Evolutionary conservation across 2,329 filamentous ascomycete species (phyloP), one percentile per base, ranked within the genome.

Genomic region (Pseudocercospora musae): DNA sequence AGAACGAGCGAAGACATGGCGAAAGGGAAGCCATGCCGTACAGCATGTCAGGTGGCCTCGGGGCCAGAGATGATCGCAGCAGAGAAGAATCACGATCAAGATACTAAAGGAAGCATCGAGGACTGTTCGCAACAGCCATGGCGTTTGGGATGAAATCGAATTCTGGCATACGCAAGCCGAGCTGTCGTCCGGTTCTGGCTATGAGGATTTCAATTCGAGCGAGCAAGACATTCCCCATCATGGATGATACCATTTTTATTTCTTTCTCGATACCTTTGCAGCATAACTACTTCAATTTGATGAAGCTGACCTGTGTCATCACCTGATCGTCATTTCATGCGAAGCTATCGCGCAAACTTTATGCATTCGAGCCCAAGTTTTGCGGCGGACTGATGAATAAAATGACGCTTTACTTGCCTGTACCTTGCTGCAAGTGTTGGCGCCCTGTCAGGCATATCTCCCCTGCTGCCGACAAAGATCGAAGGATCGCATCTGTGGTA

Each of bases 21-120:
- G 64, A 71, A 37, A 70, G 71, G 13, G 61, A 68, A 29, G 71
- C 72, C 33, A 29, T 65, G 40, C 71, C 71, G 57, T 58, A 60
- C 57, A 63, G 59, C 21, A 71, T 71, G 68, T 69, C 68, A 59
- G 70, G 71, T n/a, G 70, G 68, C 27, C 54, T 70, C n/a, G 69
- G 68, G 1, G 62, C 62, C 40, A 54, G 67, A 42, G 67, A 69
- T 56, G 67, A 69, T 25, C 40, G 54, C 4, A 50, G 62, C 11
- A 52, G 62, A 23, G 46, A 59, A 31, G 62, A 63, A 27, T 59
- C 59, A 31, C 55, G 57, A 20, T 58, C 52, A n/a, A 54, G 52
- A 23, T 54, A 54, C 18, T 54, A 54, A 23, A 54, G 87, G 86
- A 52, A 52, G 48, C 48, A 52, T 52, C 21, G 31, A 52, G 46